Percentiles rank a stretch among this genome's conserved stretches.
These are phyloP conservation scores for Pseudoscleropodium purum DNA, from an alignment of 225 moss, liverwort and hornwort species.

Conservation along the genomic window DNA sequence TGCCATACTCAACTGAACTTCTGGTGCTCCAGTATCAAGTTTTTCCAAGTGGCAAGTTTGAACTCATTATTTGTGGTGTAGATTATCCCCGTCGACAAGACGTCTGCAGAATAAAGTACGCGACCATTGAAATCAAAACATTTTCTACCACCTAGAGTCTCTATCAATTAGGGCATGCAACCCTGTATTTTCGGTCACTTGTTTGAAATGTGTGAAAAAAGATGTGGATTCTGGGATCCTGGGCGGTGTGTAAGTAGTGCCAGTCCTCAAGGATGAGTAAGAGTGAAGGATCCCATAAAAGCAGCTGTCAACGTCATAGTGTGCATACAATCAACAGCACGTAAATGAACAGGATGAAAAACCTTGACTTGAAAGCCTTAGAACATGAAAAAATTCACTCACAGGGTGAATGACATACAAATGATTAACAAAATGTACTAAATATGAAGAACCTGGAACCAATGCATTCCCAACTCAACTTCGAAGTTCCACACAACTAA, in stretches of 20 bases:
- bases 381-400: slow-evolving; percentile 1
- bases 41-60: not conserved
- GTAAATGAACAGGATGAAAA: not conserved
- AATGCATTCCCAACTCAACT: slow-evolving; percentile 14
- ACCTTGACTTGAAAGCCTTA: not conserved
- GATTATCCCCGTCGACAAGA: slow-evolving; percentile 62
- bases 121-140: slow-evolving; percentile 54
- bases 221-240: not conserved
- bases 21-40: not conserved
- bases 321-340: not conserved
- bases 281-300: not conserved
- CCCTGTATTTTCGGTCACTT: not conserved
- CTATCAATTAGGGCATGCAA: not conserved
- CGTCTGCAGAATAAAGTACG: slow-evolving; percentile 47
- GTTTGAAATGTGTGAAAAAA: not conserved
- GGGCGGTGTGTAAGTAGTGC: not conserved
- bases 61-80: not conserved
- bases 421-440: slow-evolving; percentile 26
- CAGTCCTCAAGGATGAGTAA: not conserved
- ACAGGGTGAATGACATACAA: slow-evolving; percentile 8
- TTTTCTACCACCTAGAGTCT: not conserved
- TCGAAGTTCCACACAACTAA: slow-evolving; percentile 6
- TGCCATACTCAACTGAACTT: not conserved
- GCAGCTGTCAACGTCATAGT: not conserved
- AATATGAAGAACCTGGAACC: slow-evolving; percentile 4